phyloP scores from a whole-genome alignment of 768 basidiomycete species.

The Leccinum subtestaceum region DNA sequence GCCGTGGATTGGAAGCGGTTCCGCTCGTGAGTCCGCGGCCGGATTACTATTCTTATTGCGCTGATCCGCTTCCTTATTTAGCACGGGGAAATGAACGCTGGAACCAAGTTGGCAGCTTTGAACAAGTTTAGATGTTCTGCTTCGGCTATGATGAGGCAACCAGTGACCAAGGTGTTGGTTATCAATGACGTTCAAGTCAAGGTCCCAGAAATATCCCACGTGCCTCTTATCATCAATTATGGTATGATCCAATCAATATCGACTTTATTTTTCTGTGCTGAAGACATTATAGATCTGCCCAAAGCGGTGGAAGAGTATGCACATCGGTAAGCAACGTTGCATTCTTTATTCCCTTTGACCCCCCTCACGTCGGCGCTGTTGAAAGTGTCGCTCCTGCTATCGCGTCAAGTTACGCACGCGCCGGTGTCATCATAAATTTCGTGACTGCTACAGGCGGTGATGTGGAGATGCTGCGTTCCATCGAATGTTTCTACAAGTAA shows the following conservation, averaged over 20 bases:
- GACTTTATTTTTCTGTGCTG: conserved; percentile 3
- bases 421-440: conserved; percentile 93
- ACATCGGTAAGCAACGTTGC: conserved; percentile 60
- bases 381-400: conserved; percentile 81
- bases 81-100: conserved; percentile 92
- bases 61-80: conserved; percentile 33
- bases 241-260: conserved; percentile 41
- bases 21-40: conserved; percentile 64
- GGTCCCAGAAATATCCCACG: conserved; percentile 81
- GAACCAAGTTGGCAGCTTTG: conserved; percentile 75
- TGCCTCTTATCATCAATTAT: conserved; percentile 94
- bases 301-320: conserved; percentile 98
- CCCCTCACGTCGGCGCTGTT: conserved; percentile 10
- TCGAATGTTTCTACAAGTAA: conserved; percentile 98
- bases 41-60: background rate
- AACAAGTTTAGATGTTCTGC: conserved; percentile 72
- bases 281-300: conserved; percentile 62
- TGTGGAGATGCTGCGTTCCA: conserved; percentile 96
- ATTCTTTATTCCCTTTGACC: background rate
- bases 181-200: conserved; percentile 95
- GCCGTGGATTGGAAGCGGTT: conserved; percentile 81
- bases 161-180: conserved; percentile 74
- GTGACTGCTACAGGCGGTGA: conserved; percentile 97
- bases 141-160: conserved; percentile 60
- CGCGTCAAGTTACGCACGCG: conserved; percentile 77